A percentile compares a stretch with the other conserved stretches of the same genome.
Conservation (phyloP, 2,329 filamentous ascomycete species). For the Periconia macrospinosa region DNA sequence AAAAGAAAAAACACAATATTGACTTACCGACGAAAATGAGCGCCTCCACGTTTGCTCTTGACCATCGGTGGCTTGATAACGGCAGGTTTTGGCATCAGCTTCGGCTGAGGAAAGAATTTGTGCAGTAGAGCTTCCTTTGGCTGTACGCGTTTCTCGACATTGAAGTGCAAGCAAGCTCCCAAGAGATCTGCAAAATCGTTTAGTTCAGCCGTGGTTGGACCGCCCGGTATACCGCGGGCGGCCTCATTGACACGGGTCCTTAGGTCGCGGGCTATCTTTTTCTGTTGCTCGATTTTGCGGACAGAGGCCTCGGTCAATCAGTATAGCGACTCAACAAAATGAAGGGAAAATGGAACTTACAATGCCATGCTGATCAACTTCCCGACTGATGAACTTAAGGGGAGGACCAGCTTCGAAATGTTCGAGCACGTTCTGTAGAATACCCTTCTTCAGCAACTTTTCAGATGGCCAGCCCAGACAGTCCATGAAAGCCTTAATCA, state of each 20-base stretch:
- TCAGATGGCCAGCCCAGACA: slow-evolving; percentile 88
- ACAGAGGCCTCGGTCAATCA: slow-evolving; percentile 60
- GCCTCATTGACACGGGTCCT: slow-evolving; percentile 75
- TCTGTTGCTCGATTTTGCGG: slow-evolving; percentile 64
- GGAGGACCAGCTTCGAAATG: slow-evolving; percentile 59
- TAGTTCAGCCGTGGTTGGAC: slow-evolving; percentile 71
- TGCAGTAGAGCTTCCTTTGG: slow-evolving; percentile 85
- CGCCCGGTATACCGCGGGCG: slow-evolving; percentile 69
- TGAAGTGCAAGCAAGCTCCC: slow-evolving; percentile 83
- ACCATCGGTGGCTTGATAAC: slow-evolving; percentile 29
- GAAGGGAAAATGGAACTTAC: slow-evolving; percentile 16
- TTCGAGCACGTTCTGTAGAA: slow-evolving; percentile 70
- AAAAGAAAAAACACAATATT: background rate
- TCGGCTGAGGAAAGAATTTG: slow-evolving; percentile 70
- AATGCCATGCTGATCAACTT: slow-evolving; percentile 61
- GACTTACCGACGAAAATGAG: background rate
- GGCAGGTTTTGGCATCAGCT: slow-evolving; percentile 19
- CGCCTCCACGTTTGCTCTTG: background rate
- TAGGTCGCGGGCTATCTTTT: slow-evolving; percentile 69
- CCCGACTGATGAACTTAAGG: slow-evolving; percentile 76
- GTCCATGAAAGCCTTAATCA: slow-evolving; percentile 96
- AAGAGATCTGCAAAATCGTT: slow-evolving; percentile 84
- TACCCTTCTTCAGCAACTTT: slow-evolving; percentile 81
- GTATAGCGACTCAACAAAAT: background rate
- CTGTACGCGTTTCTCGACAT: slow-evolving; percentile 89